A percentile compares a stretch with the other conserved stretches of the same genome.
Conservation (phyloP, 2,329 filamentous ascomycete genomes). For the Talaromyces marneffei region DNA sequence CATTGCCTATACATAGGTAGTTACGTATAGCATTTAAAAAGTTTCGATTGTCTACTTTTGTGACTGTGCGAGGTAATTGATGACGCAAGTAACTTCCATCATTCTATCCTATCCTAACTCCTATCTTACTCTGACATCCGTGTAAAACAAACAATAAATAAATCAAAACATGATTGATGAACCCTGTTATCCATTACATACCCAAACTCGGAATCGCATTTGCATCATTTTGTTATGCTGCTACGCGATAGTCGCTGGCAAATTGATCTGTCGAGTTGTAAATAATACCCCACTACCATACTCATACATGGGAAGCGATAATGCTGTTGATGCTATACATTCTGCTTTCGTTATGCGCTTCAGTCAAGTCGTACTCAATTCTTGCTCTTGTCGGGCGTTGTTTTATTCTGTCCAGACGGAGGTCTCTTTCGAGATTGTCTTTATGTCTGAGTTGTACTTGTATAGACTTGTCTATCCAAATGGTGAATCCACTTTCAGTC, state of each 20-base stretch:
- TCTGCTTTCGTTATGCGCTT: neutral
- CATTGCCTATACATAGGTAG: neutral
- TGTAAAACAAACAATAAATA: neutral
- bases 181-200: neutral
- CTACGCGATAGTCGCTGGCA: neutral
- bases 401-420: neutral
- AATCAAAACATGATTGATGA: neutral
- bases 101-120: constrained; percentile 4
- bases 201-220: neutral
- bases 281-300: neutral
- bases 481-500: neutral
- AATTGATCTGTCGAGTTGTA: neutral
- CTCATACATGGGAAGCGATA: neutral
- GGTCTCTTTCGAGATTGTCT: neutral
- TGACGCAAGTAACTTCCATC: neutral
- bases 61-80: neutral
- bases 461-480: neutral
- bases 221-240: neutral
- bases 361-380: neutral
- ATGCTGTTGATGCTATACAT: neutral
- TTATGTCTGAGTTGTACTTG: neutral
- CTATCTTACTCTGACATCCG: neutral
- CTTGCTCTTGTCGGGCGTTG: neutral
- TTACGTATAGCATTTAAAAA: neutral
- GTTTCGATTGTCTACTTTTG: neutral